Evolutionary conservation across 225 moss, liverwort and hornwort genomes (phyloP), one percentile per base, ranked within the genome.

Genomic region (Pseudisothecium myosuroides): DNA sequence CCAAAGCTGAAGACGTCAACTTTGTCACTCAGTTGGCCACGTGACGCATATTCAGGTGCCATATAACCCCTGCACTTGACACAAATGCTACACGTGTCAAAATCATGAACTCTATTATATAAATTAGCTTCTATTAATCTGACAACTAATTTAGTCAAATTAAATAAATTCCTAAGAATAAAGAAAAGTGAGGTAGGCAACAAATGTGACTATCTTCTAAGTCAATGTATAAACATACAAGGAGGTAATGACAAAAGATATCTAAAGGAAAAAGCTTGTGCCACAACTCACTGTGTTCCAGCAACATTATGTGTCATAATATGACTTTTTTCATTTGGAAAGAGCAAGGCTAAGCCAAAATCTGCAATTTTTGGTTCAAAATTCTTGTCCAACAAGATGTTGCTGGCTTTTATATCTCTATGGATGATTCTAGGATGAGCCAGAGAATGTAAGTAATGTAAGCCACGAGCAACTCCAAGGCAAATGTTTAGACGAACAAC

Each of bases 1-100:
- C 94, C 92, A 75, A 91, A 95, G 83, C 91, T 93, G 76, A 90
- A 94, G 24, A 94, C 90, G 61, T 95, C 95, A 26, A 92, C 92
- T 92, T 95, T 95, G 45, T 93, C 94, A 76, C 93, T 94, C 49
- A 95, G 58, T 90, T 93, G 93, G 27, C 91, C 91, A 12, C 88
- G 90, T 39, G 85, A 56, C 1, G 14, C 77, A 79, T 79, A 56
- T n/a, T 79, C 6, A 36, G 12, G 77, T 77, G 77, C 54, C 23
- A 95, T 63, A 80, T 95, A 94, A 0, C 93, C 93, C 67, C 92
- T 90, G 23, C 63, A 64, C 64, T 80, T 7, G 4, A 45, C 6
- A 58, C 4, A 24, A 18, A 47, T 26, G 47, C 41, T 86, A 47
- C 60, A 78, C 59, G 15, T 23, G n/a, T 83, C 11, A 78, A 14